Conservation (phyloP, 192 early-diverging fungal species). For the Coemansia sp. region DNA sequence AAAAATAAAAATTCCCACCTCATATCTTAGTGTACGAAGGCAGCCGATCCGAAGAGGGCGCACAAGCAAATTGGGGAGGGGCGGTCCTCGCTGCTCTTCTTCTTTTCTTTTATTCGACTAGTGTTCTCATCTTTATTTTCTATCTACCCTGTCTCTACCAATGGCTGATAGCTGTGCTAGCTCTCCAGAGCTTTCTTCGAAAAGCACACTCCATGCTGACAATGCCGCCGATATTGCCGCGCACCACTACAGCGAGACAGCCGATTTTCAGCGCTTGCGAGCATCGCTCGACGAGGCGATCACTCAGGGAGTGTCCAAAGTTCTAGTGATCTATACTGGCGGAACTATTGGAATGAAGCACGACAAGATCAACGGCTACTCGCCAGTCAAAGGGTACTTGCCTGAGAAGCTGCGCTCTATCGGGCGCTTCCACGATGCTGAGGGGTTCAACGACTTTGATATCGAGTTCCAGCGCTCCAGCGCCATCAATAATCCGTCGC, state of each 20-base stretch:
- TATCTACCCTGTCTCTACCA: too few relatives aligned
- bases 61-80: neutral
- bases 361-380: constrained; percentile 68
- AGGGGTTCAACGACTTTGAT: constrained; percentile 50
- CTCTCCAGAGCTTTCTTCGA: constrained; percentile 4
- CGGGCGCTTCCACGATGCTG: constrained; percentile 82
- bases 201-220: neutral
- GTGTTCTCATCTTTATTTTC: neutral
- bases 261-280: constrained; percentile 58
- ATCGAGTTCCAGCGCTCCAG: constrained; percentile 51
- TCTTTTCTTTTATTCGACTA: constrained; percentile 3
- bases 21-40: too few relatives aligned
- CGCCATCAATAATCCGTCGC: constrained; percentile 8
- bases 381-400: constrained; percentile 80
- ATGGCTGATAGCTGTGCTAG: constrained; percentile 7
- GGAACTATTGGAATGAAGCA: constrained; percentile 93
- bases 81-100: neutral
- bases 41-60: neutral
- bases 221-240: constrained; percentile 25
- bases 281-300: constrained; percentile 62
- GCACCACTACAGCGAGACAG: constrained; percentile 56
- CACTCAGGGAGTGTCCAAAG: constrained; percentile 75
- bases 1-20: constrained; percentile 1
- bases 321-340: constrained; percentile 93
- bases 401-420: constrained; percentile 74